Evolutionary conservation across 192 early-diverging fungal genomes (phyloP).

Genomic region (Coemansia sp.): DNA sequence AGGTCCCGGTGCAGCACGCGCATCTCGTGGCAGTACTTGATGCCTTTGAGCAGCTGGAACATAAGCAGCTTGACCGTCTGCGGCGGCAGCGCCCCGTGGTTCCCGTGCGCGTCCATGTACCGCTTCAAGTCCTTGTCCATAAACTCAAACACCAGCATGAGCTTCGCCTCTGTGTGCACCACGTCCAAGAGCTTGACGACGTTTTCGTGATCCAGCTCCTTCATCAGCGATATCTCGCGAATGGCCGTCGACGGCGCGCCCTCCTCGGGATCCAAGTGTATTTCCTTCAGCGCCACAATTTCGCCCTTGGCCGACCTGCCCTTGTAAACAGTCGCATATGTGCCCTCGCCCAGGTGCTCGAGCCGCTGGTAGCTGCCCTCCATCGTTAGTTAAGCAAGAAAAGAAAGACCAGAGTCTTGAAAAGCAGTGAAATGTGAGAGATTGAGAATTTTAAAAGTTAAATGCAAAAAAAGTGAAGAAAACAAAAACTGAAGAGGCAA

Average conservation of each 20-base stretch:
- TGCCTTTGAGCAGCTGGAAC: slow-evolving; percentile 78
- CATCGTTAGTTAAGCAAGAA: slow-evolving; percentile 19
- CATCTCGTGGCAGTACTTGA: slow-evolving; percentile 84
- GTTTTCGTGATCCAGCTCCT: slow-evolving; percentile 92
- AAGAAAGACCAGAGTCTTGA: background rate
- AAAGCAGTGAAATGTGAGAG: slow-evolving; percentile 2
- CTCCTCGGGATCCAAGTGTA: slow-evolving; percentile 86
- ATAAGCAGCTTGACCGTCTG: slow-evolving; percentile 73
- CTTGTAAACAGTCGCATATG: slow-evolving; percentile 90
- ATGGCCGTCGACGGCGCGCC: slow-evolving; percentile 96
- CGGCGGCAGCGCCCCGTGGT: slow-evolving; percentile 60
- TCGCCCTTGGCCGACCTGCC: slow-evolving; percentile 74
- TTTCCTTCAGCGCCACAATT: slow-evolving; percentile 96
- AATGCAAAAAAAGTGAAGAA: background rate
- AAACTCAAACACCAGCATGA: slow-evolving; percentile 84
- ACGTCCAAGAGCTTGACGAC: slow-evolving; percentile 82
- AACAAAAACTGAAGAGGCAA: background rate
- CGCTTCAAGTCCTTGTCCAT: slow-evolving; percentile 87
- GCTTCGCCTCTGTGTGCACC: slow-evolving; percentile 81
- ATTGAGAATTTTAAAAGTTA: background rate
- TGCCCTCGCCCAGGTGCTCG: slow-evolving; percentile 97
- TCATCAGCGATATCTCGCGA: slow-evolving; percentile 97
- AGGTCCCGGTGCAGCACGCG: slow-evolving; percentile 81
- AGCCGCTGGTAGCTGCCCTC: slow-evolving; percentile 65
- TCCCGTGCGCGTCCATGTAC: slow-evolving; percentile 77